These are phyloP conservation scores for Musa troglodytarum DNA, from an alignment of 176 grass and related monocot genomes.

Conservation along the genomic window DNA sequence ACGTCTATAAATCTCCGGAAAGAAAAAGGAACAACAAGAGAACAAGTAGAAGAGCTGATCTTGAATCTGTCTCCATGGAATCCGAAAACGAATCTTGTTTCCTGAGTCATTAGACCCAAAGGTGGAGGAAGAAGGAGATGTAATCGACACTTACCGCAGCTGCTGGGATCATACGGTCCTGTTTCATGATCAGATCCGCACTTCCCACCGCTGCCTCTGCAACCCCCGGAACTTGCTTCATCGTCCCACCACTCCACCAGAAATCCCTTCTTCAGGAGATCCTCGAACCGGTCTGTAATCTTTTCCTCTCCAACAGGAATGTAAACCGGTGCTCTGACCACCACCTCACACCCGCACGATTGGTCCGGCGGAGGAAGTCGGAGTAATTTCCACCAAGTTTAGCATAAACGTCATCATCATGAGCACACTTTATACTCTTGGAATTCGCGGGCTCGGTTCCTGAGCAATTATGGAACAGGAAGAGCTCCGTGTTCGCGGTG, in stretches of 20 bases:
- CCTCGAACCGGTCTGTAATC: neutral
- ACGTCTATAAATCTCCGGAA: no score
- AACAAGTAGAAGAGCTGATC: no score
- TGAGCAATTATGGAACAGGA: neutral
- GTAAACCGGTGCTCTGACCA: neutral
- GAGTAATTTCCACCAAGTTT: neutral
- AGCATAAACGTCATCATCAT: neutral
- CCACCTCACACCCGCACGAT: neutral
- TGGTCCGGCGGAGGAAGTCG: neutral
- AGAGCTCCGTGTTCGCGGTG: neutral
- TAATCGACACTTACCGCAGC: no score
- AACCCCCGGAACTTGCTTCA: neutral
- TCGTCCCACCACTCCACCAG: neutral
- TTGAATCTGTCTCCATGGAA: no score
- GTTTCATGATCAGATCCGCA: neutral
- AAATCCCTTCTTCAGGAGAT: neutral
- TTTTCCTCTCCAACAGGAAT: neutral
- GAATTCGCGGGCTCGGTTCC: neutral
- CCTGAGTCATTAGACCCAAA: no score
- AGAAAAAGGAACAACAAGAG: no score
- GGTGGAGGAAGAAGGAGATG: no score
- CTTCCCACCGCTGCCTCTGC: neutral
- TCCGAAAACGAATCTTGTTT: no score
- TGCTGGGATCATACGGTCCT: no score
- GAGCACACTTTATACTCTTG: accelerated